Percentiles rank a stretch among this genome's conserved stretches.
phyloP scores from a whole-genome alignment of 1,139 yeast genomes.

The Waltiozyma sp. region DNA sequence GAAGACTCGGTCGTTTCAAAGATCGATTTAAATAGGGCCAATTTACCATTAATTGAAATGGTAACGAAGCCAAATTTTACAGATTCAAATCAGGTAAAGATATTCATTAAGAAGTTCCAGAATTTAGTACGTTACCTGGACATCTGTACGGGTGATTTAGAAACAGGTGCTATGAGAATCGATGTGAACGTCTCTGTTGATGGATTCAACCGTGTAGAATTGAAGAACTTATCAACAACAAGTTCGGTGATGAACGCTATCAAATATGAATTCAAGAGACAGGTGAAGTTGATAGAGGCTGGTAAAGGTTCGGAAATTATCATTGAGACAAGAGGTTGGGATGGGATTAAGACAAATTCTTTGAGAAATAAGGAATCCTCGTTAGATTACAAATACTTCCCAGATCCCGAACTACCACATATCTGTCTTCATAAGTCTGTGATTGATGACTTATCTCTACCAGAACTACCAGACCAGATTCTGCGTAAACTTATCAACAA shows the following conservation, averaged over 20 bases:
- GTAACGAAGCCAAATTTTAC: conserved; percentile 87
- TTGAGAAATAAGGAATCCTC: conserved; percentile 71
- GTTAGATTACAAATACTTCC: conserved; percentile 85
- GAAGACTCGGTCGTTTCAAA: conserved; percentile 25
- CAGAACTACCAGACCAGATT: conserved; percentile 54
- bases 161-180: conserved; percentile 89
- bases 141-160: conserved; percentile 83
- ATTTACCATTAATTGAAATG: conserved; percentile 79
- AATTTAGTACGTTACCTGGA: conserved; percentile 53
- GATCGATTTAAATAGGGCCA: conserved; percentile 76
- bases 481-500: conserved; percentile 34
- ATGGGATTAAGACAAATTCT: conserved; percentile 55
- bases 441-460: conserved; percentile 34
- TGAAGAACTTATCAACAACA: conserved; percentile 80
- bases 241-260: conserved; percentile 75
- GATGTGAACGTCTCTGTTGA: conserved; percentile 84
- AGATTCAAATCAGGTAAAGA: conserved; percentile 54
- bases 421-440: conserved; percentile 36
- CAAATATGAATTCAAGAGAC: conserved; percentile 65
- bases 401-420: conserved; percentile 79
- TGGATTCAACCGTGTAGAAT: conserved; percentile 65
- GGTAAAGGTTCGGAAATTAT: conserved; percentile 27
- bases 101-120: conserved; percentile 76
- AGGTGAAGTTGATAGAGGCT: conserved; percentile 30
- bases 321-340: conserved; percentile 90